Base-by-base conservation (phyloP, 768 basidiomycete species). In the Mycena belliarum region DNA sequence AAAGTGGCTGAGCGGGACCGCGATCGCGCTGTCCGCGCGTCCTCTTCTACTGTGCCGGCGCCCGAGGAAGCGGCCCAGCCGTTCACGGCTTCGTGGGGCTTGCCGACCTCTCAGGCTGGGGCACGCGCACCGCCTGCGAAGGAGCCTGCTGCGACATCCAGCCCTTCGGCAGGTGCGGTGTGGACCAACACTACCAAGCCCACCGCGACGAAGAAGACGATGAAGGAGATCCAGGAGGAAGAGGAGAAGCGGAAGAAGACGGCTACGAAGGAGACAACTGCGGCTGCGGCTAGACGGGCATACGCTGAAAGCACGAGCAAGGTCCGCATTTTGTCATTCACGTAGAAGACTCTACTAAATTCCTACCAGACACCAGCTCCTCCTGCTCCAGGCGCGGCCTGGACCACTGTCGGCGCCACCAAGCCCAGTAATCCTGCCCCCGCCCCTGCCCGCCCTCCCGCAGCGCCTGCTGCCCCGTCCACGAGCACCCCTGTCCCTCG, bases 221-320 rank as follows among this genome's bases (percentile, higher is more conserved):
- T 99, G 88, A 98, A 96, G 77, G 95, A 99, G 76, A 99, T 99
- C 38, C 93, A 96, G 68, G 96, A 98, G 72, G 97, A 99, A 66
- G 97, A 99, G 68, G 93, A 96, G 72, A 83, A 77, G 61, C 82
- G 89, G 60, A 95, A 93, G 79, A 90, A 87, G 72, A 65, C 74
- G 26, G 78, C 78, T 1, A 73, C 87, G 70, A 85, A 90, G 61
- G 84, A 79, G 51, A 76, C 77, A 52, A 80, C 80, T 10, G 74
- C 82, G 14, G 76, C 81, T 21, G 80, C 81, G 37, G 77, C 82
- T 9, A 83, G 88, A 68, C 79, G 91, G 50, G 88, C 80, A 5
- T 90, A 95, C 66, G 91, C 91, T 5, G 93, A 94, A 57, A 83
- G 84, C 28, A 87, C 88, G 3, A 82, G 79, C 61, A 93, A 89